Conservation (phyloP, 2,329 filamentous ascomycete genomes). For the Parascedosporium putredinis region DNA sequence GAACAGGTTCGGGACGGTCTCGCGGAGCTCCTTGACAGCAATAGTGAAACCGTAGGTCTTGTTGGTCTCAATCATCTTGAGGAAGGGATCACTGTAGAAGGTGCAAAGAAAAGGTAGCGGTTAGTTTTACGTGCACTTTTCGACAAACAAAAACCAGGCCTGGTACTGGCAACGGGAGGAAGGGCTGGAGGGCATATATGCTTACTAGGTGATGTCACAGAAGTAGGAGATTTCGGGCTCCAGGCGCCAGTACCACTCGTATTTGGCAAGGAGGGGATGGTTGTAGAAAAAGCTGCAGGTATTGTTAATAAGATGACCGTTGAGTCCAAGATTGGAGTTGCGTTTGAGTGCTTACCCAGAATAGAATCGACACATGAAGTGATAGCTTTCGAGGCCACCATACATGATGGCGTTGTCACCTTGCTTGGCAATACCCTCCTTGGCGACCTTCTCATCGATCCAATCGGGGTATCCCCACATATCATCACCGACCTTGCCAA, state of each 20-base stretch:
- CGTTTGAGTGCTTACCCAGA: conserved; percentile 58
- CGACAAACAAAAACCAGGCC: not conserved
- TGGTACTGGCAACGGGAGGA: not conserved
- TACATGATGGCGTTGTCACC: conserved; percentile 98
- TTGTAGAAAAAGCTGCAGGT: conserved; percentile 78
- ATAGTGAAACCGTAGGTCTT: conserved; percentile 99
- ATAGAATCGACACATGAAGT: conserved; percentile 99
- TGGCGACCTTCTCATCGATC: conserved; percentile 87
- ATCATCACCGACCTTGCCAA: conserved; percentile 79
- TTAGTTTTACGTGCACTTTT: no score
- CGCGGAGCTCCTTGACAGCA: conserved; percentile 92
- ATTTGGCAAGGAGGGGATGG: conserved; percentile 86
- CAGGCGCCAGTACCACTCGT: conserved; percentile 99
- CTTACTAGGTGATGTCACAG: conserved; percentile 95
- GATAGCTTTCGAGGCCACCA: conserved; percentile 95
- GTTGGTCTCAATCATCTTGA: conserved; percentile 86
- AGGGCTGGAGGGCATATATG: conserved; percentile 11
- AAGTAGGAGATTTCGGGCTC: conserved; percentile 99
- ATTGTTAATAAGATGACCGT: conserved; percentile 14
- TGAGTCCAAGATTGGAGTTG: not conserved
- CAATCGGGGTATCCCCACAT: conserved; percentile 98
- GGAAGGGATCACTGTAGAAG: conserved; percentile 69
- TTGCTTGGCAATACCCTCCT: conserved; percentile 93
- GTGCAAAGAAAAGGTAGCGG: no score
- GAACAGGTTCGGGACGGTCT: conserved; percentile 98